Evolutionary conservation across 1,139 yeast genomes (phyloP).

Genomic region (Nakaseomyces uthaithaninus): DNA sequence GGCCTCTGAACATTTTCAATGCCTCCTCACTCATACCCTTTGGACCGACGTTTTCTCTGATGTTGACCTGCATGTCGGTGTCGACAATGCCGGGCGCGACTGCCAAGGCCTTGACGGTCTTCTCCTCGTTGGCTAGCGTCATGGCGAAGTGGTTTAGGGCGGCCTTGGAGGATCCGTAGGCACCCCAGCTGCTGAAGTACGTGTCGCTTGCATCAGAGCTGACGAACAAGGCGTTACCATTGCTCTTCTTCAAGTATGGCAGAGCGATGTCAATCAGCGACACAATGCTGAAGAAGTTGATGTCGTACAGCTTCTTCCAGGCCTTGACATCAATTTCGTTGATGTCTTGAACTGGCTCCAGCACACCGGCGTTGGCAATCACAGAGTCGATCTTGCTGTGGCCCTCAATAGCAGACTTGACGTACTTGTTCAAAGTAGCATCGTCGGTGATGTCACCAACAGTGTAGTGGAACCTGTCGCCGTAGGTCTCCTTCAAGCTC

Average conservation of each 20-base stretch:
- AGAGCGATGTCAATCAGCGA: slow-evolving; percentile 49
- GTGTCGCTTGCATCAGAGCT: slow-evolving; percentile 66
- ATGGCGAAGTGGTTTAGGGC: slow-evolving; percentile 70
- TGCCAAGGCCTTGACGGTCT: slow-evolving; percentile 49
- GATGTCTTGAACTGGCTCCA: slow-evolving; percentile 60
- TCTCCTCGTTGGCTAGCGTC: slow-evolving; percentile 61
- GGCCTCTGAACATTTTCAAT: slow-evolving; percentile 49
- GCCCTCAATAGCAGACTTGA: slow-evolving; percentile 40
- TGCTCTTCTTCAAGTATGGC: slow-evolving; percentile 47
- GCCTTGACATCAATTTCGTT: slow-evolving; percentile 38
- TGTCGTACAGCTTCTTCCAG: slow-evolving; percentile 63
- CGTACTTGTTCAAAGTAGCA: slow-evolving; percentile 37
- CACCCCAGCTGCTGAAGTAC: slow-evolving; percentile 61
- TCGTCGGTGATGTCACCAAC: slow-evolving; percentile 61
- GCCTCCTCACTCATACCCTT: slow-evolving; percentile 49
- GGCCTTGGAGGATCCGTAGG: slow-evolving; percentile 86
- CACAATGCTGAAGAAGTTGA: slow-evolving; percentile 74
- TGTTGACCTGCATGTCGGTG: slow-evolving; percentile 74
- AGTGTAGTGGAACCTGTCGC: slow-evolving; percentile 46
- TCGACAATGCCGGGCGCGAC: slow-evolving; percentile 93
- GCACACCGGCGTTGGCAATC: slow-evolving; percentile 80
- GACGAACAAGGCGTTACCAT: slow-evolving; percentile 53
- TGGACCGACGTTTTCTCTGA: slow-evolving; percentile 50
- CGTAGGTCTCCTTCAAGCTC: slow-evolving; percentile 39
- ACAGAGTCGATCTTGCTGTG: slow-evolving; percentile 55